phyloP scores from a whole-genome alignment of 306 rosid species.

The Casuarina cunninghamiana region DNA sequence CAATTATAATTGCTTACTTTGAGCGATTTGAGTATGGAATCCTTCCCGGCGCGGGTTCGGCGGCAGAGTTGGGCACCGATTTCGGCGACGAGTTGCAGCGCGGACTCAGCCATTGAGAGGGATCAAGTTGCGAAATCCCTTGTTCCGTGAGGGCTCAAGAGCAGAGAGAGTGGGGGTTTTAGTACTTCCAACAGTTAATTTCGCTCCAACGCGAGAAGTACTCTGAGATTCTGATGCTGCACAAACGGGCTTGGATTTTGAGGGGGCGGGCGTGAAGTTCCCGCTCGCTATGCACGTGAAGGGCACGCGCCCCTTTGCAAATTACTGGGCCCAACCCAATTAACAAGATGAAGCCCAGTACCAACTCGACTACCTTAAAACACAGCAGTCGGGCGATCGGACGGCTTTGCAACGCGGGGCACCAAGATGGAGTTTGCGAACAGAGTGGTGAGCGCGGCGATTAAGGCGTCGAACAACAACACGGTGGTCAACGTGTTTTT shows the following conservation, averaged over 20 bases:
- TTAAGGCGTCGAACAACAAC: conserved; percentile 54
- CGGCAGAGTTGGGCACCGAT: conserved; percentile 56
- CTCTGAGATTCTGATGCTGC: neutral
- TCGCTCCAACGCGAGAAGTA: neutral
- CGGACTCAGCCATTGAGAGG: conserved; percentile 53
- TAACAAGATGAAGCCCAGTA: too few relatives aligned
- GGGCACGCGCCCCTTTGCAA: neutral
- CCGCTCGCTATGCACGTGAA: conserved; percentile 52
- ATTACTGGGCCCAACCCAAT: too few relatives aligned
- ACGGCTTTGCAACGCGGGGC: neutral
- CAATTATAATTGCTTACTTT: conserved; percentile 36
- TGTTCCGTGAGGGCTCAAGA: neutral
- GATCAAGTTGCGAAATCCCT: conserved; percentile 21
- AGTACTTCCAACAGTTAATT: neutral
- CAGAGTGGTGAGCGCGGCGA: conserved; percentile 40
- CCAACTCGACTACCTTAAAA: too few relatives aligned
- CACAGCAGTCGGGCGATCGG: too few relatives aligned
- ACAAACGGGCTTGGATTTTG: neutral
- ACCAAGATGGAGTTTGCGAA: conserved; percentile 53
- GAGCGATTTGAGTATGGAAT: conserved; percentile 68
- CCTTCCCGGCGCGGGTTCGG: conserved; percentile 67
- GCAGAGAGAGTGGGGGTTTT: neutral
- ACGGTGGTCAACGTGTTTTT: conserved; percentile 55
- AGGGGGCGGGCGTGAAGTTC: conserved; percentile 16
- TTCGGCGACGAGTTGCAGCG: conserved; percentile 50